Base-by-base conservation (phyloP, 140 eudicot species). In the Bidens hawaiensis region DNA sequence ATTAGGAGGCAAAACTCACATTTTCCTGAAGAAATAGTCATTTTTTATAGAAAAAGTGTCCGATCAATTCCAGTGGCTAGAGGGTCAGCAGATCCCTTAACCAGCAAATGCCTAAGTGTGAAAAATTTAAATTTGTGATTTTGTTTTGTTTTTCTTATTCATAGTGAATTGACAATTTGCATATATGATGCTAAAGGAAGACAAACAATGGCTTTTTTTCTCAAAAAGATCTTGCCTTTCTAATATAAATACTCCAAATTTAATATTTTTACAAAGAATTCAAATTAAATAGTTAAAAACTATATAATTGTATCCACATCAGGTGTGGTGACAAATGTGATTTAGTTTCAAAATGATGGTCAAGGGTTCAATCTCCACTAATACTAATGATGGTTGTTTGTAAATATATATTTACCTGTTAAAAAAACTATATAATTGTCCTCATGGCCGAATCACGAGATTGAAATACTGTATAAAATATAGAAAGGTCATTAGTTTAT, bases 161-260 rank as follows among this genome's bases (percentile, higher is more conserved):
- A 38, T 8, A 62, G 65, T 63, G 59, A 48, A 42, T 64, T 17
- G 71, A 64, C 66, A 57, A 72, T 53, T 53, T 48, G 45, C 33
- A 48, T 70, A n/a, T n/a, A n/a, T n/a, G 69, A 58, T 59, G 26
- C 33, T 27, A n/a, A 42, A 33, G 60, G 60, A 69, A 55, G 59
- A 71, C 70, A 71, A 72, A 55, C 55, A 64, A 73, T 64, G 62
- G 15, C 72, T 64, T 73, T 64, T 64, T 22, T 54, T 26, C 30
- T 17, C 57, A 25, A 55, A 22, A 71, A 63, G 24, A 30, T 28
- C 30, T 54, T 15, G 40, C 42, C 71, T 63, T 62, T 72, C 58
- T 10, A 62, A 52, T 28, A 31, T 3, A 6, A 24, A 16, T 3
- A 31, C 42, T 30, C 24, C 4, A 45, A 49, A 19, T 24, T 23